Evolutionary conservation across 129 eudicot genomes (phyloP).

Genomic region (Chrysanthemum seticuspe): DNA sequence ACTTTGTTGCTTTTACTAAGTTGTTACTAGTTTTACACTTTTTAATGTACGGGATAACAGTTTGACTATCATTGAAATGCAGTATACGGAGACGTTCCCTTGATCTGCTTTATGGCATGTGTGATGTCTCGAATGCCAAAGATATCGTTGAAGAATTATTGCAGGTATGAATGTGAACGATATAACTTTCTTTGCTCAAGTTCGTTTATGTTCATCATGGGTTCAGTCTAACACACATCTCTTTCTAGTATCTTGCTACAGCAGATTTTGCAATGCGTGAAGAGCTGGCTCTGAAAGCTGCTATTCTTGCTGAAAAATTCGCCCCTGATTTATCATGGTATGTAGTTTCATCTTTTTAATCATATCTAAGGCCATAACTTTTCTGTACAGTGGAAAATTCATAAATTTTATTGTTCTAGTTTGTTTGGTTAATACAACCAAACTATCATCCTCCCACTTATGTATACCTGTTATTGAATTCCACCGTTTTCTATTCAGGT

Average conservation of each 20-base stretch:
- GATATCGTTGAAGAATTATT: conserved; percentile 95
- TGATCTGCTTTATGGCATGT: conserved; percentile 98
- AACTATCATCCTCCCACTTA: conserved; percentile 7
- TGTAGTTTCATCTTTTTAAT: conserved; percentile 14
- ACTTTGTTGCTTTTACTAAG: conserved; percentile 4
- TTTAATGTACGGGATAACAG: not conserved
- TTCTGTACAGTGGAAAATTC: too few species aligned
- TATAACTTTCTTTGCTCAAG: not conserved
- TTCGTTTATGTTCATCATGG: conserved; percentile 2
- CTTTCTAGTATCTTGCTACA: conserved; percentile 79
- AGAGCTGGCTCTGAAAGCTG: conserved; percentile 92
- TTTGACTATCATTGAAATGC: conserved; percentile 21
- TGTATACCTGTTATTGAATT: conserved; percentile 6
- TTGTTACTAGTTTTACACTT: not conserved
- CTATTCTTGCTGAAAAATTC: conserved; percentile 98
- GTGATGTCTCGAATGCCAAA: conserved; percentile 98
- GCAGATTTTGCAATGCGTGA: conserved; percentile 99
- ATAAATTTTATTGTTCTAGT: not conserved
- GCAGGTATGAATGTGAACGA: conserved; percentile 54
- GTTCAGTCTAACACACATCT: conserved; percentile 24
- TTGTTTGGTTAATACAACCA: not conserved
- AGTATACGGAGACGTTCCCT: conserved; percentile 96
- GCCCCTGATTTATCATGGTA: conserved; percentile 99
- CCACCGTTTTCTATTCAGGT: conserved; percentile 56
- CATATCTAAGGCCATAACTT: too few species aligned